Percentiles rank a stretch among this genome's conserved stretches.
phyloP scores from a whole-genome alignment of 129 eudicot species.

The Lactuca sativa region DNA sequence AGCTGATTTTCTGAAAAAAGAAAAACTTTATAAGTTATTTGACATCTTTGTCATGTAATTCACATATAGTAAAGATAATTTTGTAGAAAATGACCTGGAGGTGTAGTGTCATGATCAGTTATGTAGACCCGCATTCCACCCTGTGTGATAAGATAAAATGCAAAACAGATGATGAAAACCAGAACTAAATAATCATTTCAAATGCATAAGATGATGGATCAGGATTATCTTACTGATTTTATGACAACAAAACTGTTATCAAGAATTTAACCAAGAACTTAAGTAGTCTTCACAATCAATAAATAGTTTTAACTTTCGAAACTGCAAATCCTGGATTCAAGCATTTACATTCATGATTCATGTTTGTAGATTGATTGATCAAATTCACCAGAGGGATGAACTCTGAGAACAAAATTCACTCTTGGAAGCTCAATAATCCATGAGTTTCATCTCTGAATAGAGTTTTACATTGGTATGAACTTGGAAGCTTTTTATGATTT shows the following conservation, averaged over 20 bases:
- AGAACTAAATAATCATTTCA: background rate
- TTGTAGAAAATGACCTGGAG: conserved; percentile 62
- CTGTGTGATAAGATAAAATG: conserved; percentile 38
- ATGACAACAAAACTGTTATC: conserved; percentile 2
- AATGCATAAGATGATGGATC: background rate
- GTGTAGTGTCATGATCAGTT: conserved; percentile 77
- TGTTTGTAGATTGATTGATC: background rate
- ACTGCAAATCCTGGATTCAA: background rate
- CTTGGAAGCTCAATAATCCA: background rate
- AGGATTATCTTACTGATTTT: background rate
- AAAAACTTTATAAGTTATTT: background rate
- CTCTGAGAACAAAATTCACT: background rate
- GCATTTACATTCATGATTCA: background rate
- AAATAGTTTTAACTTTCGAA: background rate
- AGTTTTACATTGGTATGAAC: background rate
- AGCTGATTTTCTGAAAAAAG: conserved; percentile 60
- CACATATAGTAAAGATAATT: conserved; percentile 2
- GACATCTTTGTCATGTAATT: background rate
- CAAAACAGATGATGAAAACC: background rate
- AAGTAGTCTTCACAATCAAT: background rate
- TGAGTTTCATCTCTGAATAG: conserved; percentile 5
- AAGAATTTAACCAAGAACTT: background rate
- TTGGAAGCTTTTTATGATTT: background rate
- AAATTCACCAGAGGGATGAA: background rate
- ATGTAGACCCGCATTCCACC: conserved; percentile 83